Conservation (phyloP, 1,284 basidiomycete genomes). For the Cryptococcus neoformans region DNA sequence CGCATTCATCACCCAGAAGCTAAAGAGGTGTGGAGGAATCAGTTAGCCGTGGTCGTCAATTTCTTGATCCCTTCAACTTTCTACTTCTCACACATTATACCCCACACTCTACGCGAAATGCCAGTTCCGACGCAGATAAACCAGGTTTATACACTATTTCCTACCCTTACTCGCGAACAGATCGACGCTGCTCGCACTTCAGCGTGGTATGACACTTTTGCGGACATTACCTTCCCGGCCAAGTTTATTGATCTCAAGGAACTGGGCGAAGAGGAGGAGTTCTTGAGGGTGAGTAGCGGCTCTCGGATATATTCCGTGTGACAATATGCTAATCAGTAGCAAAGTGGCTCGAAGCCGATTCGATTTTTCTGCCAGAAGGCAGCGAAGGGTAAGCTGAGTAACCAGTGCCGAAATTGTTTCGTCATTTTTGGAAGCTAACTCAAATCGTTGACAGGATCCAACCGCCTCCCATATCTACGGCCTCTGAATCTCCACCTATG, state of each 20-base stretch:
- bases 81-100: too few species aligned
- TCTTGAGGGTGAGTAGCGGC: slow-evolving; percentile 60
- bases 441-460: background rate
- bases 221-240: slow-evolving; percentile 67
- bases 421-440: background rate
- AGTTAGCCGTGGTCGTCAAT: too few species aligned
- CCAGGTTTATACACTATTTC: slow-evolving; percentile 52
- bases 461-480: background rate
- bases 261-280: slow-evolving; percentile 76
- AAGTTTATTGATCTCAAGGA: slow-evolving; percentile 76
- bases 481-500: background rate
- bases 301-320: background rate
- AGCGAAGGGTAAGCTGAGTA: slow-evolving; percentile 10
- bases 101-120: slow-evolving; percentile 5
- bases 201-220: slow-evolving; percentile 78
- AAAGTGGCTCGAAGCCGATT: slow-evolving; percentile 30
- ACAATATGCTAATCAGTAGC: background rate
- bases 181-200: slow-evolving; percentile 79
- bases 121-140: slow-evolving; percentile 15
- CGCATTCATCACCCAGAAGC: too few species aligned
- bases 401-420: background rate
- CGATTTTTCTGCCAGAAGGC: slow-evolving; percentile 55
- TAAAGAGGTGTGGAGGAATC: too few species aligned
- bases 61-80: too few species aligned
- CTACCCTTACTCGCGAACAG: slow-evolving; percentile 54